Conservation (phyloP, 192 early-diverging fungal species). For the Coemansia sp. region DNA sequence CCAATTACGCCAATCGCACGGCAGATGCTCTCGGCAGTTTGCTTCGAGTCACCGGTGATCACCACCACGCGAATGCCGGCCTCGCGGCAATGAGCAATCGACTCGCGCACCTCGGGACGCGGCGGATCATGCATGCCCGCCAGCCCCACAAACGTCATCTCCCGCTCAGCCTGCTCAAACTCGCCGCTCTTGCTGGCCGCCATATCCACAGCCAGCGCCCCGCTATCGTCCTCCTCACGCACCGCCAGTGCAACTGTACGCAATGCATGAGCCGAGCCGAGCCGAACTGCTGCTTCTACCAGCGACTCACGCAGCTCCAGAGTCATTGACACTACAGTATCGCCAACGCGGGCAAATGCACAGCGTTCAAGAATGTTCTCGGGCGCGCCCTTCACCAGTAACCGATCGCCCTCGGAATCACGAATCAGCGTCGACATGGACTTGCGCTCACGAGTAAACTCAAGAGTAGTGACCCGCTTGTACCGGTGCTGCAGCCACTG, state of each 20-base stretch:
- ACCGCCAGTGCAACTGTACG: slow-evolving; percentile 90
- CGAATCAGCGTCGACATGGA: slow-evolving; percentile 91
- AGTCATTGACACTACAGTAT: slow-evolving; percentile 61
- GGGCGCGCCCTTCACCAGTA: slow-evolving; percentile 95
- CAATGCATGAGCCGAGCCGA: slow-evolving; percentile 74
- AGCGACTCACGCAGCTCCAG: slow-evolving; percentile 59
- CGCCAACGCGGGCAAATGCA: slow-evolving; percentile 43
- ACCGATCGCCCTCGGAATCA: slow-evolving; percentile 15
- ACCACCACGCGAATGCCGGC: slow-evolving; percentile 98
- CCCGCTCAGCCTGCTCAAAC: slow-evolving; percentile 72
- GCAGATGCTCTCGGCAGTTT: slow-evolving; percentile 95
- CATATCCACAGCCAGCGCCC: slow-evolving; percentile 55
- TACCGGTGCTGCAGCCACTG: slow-evolving; percentile 64
- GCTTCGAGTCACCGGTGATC: slow-evolving; percentile 97
- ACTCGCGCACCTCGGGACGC: slow-evolving; percentile 79
- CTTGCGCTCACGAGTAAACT: slow-evolving; percentile 97
- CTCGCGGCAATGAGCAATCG: slow-evolving; percentile 81
- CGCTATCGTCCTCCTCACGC: slow-evolving; percentile 58
- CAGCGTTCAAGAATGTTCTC: slow-evolving; percentile 91
- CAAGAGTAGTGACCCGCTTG: slow-evolving; percentile 69
- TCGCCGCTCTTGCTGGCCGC: slow-evolving; percentile 25
- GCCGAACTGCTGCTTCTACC: slow-evolving; percentile 63
- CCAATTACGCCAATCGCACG: slow-evolving; percentile 91
- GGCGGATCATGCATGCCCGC: slow-evolving; percentile 98
- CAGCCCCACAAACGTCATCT: slow-evolving; percentile 92